A percentile compares a stretch with the other conserved stretches of the same genome.
Conservation (phyloP, 2,329 filamentous ascomycete species). For the Zasmidium citrigriseum region DNA sequence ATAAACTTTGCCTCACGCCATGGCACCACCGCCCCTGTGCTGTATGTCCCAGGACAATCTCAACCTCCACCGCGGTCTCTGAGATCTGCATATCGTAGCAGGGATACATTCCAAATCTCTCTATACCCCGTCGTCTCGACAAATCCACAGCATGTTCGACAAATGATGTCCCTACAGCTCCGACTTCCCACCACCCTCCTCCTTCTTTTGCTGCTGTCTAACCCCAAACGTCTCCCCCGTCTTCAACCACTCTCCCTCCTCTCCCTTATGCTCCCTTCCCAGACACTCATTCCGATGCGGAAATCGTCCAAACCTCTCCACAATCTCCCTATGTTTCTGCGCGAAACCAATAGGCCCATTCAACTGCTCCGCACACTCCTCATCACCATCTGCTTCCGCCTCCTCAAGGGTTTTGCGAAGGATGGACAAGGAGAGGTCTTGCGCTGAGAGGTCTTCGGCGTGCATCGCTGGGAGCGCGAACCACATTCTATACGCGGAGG, state of each 20-base stretch:
- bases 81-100: no score
- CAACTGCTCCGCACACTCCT: slow-evolving; percentile 33
- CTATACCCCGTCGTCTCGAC: no score
- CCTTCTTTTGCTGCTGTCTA: slow-evolving; percentile 20
- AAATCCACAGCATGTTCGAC: no score
- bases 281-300: slow-evolving; percentile 59
- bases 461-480: slow-evolving; percentile 64
- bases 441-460: slow-evolving; percentile 52
- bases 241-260: slow-evolving; percentile 54
- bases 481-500: slow-evolving; percentile 51
- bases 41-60: no score
- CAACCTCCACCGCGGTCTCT: no score
- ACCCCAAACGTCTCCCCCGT: slow-evolving; percentile 46
- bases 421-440: slow-evolving; percentile 41
- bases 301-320: slow-evolving; percentile 59
- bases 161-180: no score
- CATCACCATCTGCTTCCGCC: slow-evolving; percentile 37
- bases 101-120: no score
- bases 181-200: background rate
- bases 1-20: no score
- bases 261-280: slow-evolving; percentile 50
- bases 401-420: slow-evolving; percentile 20
- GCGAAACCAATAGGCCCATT: slow-evolving; percentile 41
- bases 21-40: no score
- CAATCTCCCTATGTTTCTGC: slow-evolving; percentile 51